A percentile compares a stretch with the other conserved stretches of the same genome.
These are phyloP conservation scores for Crucihimalaya himalaica DNA, from an alignment of 345 rosid species.

Conservation along the genomic window DNA sequence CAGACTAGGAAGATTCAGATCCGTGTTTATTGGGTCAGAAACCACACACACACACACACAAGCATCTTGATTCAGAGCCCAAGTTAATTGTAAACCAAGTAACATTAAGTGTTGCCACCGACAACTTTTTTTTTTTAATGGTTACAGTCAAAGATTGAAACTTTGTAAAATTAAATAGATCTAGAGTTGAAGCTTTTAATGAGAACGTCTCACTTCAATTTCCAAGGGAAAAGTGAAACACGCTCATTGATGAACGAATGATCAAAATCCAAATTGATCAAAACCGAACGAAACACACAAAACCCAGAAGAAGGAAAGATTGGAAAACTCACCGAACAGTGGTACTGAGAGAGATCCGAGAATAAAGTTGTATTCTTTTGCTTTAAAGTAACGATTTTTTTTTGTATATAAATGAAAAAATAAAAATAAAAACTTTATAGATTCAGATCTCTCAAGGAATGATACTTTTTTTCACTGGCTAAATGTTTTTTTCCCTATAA, in stretches of 20 bases:
- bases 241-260: not conserved
- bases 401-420: not conserved
- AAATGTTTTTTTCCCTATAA: conserved; percentile 18
- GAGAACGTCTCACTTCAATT: not conserved
- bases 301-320: not conserved
- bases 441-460: conserved; percentile 39
- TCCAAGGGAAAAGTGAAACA: conserved; percentile 18
- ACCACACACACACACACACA: not conserved
- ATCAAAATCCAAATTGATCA: too few species aligned
- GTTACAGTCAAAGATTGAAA: not conserved
- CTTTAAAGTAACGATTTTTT: not conserved
- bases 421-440: not conserved
- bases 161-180: not conserved
- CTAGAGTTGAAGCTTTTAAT: conserved; percentile 25
- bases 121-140: not conserved
- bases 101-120: conserved; percentile 27
- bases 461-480: conserved; percentile 16
- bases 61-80: conserved; percentile 25
- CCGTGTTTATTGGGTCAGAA: conserved; percentile 28
- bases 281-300: not conserved
- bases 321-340: conserved; percentile 19
- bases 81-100: conserved; percentile 34
- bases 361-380: not conserved
- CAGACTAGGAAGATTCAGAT: conserved; percentile 24
- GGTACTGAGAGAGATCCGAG: conserved; percentile 36